Conservation (phyloP, 1,284 basidiomycete genomes). For the Papiliotrema fonsecae region DNA sequence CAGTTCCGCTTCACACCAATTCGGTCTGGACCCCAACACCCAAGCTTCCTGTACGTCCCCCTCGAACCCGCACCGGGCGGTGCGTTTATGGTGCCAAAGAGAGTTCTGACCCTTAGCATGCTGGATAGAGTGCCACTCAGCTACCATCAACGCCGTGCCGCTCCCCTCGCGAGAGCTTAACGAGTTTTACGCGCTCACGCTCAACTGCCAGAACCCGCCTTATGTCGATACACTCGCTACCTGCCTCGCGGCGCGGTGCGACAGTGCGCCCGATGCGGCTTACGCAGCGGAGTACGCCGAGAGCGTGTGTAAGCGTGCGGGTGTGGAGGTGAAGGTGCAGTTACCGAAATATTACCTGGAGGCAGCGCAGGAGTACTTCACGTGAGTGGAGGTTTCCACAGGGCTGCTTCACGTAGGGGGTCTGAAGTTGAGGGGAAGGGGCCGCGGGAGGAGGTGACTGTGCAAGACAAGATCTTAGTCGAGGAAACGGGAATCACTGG, state of each 20-base stretch:
- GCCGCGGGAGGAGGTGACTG: no score
- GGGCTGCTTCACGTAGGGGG: no score
- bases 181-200: neutral
- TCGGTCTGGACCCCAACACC: neutral
- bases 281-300: constrained; percentile 37
- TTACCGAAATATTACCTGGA: constrained; percentile 21
- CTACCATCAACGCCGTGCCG: neutral
- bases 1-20: neutral
- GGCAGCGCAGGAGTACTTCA: constrained; percentile 26
- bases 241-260: constrained; percentile 28
- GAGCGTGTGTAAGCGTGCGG: constrained; percentile 27
- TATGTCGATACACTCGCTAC: constrained; percentile 14
- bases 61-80: neutral
- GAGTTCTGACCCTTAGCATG: neutral
- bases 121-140: neutral
- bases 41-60: neutral
- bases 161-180: neutral
- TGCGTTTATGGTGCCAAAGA: neutral
- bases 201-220: neutral
- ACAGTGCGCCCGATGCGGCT: constrained; percentile 34
- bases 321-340: constrained; percentile 21
- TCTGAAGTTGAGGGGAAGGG: no score
- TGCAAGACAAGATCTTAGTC: no score
- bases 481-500: no score
- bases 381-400: constrained; percentile 19